Percentiles rank a stretch among this genome's conserved stretches.
phyloP scores from a whole-genome alignment of 768 basidiomycete genomes.

The Kwoniella sp. region DNA sequence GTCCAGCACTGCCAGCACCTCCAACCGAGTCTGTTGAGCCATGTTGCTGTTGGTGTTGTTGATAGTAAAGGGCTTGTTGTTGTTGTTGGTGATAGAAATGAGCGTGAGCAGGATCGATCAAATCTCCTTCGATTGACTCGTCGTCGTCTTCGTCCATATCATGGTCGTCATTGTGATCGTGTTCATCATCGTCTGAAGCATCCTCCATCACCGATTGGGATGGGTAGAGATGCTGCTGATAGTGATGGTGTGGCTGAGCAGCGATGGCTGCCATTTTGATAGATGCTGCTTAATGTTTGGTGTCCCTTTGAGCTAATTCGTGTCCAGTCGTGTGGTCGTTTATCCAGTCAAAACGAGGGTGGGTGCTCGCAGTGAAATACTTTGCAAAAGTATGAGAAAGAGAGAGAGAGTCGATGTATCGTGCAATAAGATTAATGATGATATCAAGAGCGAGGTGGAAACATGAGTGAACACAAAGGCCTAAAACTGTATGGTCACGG shows the following conservation, averaged over 20 bases:
- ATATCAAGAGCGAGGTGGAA: not conserved
- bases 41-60: slow-evolving; percentile 41
- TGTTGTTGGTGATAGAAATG: slow-evolving; percentile 42
- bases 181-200: slow-evolving; percentile 68
- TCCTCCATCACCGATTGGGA: slow-evolving; percentile 79
- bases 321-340: not conserved
- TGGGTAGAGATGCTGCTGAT: slow-evolving; percentile 14
- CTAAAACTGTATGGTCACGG: not conserved
- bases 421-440: not conserved
- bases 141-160: slow-evolving; percentile 57
- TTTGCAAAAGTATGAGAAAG: no score
- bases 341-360: not conserved
- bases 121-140: slow-evolving; percentile 65
- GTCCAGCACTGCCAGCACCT: not conserved
- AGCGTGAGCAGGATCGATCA: slow-evolving; percentile 56
- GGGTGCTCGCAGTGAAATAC: no score
- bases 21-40: not conserved
- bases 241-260: slow-evolving; percentile 17
- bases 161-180: slow-evolving; percentile 58
- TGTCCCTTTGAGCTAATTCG: not conserved
- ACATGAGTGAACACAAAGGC: not conserved
- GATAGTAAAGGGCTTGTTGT: slow-evolving; percentile 45
- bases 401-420: no score
- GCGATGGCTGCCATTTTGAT: slow-evolving; percentile 24
- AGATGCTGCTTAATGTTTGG: not conserved